Evolutionary conservation across 345 rosid genomes (phyloP).

Genomic region (Brassica incana): DNA sequence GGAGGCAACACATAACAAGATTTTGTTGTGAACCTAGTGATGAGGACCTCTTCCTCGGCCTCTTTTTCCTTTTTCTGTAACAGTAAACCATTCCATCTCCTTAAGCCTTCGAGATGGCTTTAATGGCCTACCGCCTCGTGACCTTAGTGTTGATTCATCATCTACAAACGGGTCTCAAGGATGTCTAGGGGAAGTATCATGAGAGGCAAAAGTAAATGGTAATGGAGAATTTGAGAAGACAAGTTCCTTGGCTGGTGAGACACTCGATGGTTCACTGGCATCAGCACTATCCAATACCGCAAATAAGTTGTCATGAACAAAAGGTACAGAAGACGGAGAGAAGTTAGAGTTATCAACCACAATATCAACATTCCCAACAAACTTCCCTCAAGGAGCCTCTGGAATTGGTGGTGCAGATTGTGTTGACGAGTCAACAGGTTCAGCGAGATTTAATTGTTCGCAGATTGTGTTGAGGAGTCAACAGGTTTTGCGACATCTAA

Average conservation of each 20-base stretch:
- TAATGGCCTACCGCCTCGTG: too few species aligned
- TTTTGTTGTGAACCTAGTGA: background rate
- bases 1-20: background rate
- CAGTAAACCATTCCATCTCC: background rate
- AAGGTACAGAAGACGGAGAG: too few species aligned
- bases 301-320: background rate
- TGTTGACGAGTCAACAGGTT: too few species aligned
- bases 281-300: background rate
- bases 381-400: too few species aligned
- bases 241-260: background rate
- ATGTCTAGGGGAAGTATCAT: background rate
- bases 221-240: background rate
- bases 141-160: too few species aligned
- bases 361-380: too few species aligned
- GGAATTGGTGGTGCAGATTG: too few species aligned
- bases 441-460: too few species aligned
- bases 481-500: too few species aligned
- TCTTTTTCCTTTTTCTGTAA: background rate
- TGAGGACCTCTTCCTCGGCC: background rate
- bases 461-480: too few species aligned
- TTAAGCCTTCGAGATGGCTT: too few species aligned
- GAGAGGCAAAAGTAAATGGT: background rate
- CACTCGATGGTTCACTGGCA: background rate
- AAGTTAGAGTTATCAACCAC: too few species aligned
- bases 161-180: background rate